phyloP scores from a whole-genome alignment of 169 alveolate genomes.

The Babesia bigemina region DNA sequence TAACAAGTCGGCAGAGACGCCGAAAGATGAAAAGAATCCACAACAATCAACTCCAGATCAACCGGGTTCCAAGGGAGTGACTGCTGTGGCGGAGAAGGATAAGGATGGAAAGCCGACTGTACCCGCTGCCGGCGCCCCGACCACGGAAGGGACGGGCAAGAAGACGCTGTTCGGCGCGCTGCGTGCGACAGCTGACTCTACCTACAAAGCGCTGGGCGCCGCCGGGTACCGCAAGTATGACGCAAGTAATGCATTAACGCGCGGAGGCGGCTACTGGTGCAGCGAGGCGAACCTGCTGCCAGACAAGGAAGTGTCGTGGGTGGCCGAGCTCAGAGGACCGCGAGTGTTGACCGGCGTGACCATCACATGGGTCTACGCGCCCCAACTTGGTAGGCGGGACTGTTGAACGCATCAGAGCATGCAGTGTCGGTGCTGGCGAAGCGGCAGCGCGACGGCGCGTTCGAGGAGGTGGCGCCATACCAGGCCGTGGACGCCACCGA shows the following conservation, averaged over 20 bases:
- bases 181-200: slow-evolving; percentile 62
- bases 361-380: slow-evolving; percentile 60
- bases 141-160: slow-evolving; percentile 3
- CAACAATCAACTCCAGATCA: too few relatives aligned
- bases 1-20: background rate
- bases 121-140: too few relatives aligned
- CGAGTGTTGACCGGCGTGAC: slow-evolving; percentile 62
- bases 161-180: slow-evolving; percentile 53
- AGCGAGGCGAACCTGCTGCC: slow-evolving; percentile 73
- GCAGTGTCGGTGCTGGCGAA: slow-evolving; percentile 71
- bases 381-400: slow-evolving; percentile 32
- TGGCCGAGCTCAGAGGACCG: slow-evolving; percentile 68
- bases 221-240: slow-evolving; percentile 77
- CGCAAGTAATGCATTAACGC: slow-evolving; percentile 77
- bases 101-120: background rate
- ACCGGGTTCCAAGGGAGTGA: too few relatives aligned
- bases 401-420: background rate
- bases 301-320: slow-evolving; percentile 70
- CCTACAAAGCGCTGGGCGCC: slow-evolving; percentile 65
- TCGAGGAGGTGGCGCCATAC: slow-evolving; percentile 76
- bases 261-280: slow-evolving; percentile 81
- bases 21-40: background rate
- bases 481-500: slow-evolving; percentile 72
- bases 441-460: slow-evolving; percentile 65
- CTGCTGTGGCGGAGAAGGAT: slow-evolving; percentile 2